Evolutionary conservation across 768 basidiomycete species (phyloP).

Genomic region (Boletus huronensis): DNA sequence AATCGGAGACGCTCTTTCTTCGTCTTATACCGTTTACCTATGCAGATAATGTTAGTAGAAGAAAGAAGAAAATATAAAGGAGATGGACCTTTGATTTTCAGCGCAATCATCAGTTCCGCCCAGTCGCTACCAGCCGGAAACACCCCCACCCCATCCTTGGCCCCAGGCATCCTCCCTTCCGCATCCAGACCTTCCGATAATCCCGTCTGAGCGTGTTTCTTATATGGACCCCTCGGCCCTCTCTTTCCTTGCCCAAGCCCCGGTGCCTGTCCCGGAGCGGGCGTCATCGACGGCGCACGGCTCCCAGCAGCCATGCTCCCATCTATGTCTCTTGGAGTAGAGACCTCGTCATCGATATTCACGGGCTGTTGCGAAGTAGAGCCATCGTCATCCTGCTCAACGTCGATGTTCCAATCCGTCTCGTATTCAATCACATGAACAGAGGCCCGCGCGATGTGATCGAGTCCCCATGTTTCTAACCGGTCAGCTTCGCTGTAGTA

Average conservation of each 20-base stretch:
- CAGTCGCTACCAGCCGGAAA: constrained; percentile 70
- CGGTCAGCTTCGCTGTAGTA: constrained; percentile 72
- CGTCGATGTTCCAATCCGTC: constrained; percentile 80
- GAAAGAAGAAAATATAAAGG: background rate
- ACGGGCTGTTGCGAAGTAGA: constrained; percentile 21
- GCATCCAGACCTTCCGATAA: constrained; percentile 53
- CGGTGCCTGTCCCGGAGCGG: constrained; percentile 26
- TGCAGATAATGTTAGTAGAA: background rate
- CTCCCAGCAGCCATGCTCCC: constrained; percentile 42
- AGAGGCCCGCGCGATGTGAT: constrained; percentile 69
- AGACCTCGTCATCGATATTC: constrained; percentile 37
- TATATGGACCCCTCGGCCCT: constrained; percentile 52
- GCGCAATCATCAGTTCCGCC: constrained; percentile 67
- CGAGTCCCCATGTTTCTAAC: constrained; percentile 66
- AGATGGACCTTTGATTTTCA: constrained; percentile 68
- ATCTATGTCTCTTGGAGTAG: constrained; percentile 47
- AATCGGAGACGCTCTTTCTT: constrained; percentile 79
- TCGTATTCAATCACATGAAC: constrained; percentile 77
- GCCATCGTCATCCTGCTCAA: constrained; percentile 57
- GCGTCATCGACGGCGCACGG: constrained; percentile 42
- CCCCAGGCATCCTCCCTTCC: constrained; percentile 72
- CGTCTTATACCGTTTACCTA: constrained; percentile 70
- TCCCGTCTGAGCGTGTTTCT: constrained; percentile 42
- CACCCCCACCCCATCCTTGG: constrained; percentile 68
- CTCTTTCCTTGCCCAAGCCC: constrained; percentile 29